These are phyloP conservation scores for Eimeria praecox DNA, from an alignment of 169 alveolate genomes.

Conservation along the genomic window DNA sequence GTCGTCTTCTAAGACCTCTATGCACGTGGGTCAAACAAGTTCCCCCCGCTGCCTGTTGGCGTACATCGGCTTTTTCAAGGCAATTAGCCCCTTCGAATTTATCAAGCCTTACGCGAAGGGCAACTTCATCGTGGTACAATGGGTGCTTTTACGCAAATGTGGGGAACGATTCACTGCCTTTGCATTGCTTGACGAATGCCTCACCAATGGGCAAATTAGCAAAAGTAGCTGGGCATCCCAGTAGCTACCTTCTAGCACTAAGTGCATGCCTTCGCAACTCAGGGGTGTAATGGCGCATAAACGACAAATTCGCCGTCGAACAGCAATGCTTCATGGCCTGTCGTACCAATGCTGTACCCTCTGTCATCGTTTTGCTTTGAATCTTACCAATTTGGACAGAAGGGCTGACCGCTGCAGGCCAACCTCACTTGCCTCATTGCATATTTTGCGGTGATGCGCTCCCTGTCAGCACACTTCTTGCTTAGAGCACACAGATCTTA, in stretches of 20 bases:
- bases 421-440: background rate
- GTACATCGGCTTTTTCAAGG: background rate
- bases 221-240: background rate
- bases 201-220: too few species aligned
- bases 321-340: background rate
- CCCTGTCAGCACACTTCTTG: too few species aligned
- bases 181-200: too few species aligned
- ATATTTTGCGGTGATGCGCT: background rate
- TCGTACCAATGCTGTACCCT: background rate
- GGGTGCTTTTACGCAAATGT: background rate
- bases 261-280: background rate
- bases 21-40: too few species aligned
- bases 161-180: too few species aligned
- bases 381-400: background rate
- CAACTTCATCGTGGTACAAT: background rate
- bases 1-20: too few species aligned
- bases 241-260: background rate
- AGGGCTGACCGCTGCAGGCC: background rate
- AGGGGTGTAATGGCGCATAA: background rate
- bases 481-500: too few species aligned
- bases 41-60: background rate
- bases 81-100: background rate
- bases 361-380: background rate
- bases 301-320: too few species aligned
- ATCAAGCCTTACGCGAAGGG: background rate